Evolutionary conservation across 768 basidiomycete species (phyloP).

Genomic region (Russula lepida): DNA sequence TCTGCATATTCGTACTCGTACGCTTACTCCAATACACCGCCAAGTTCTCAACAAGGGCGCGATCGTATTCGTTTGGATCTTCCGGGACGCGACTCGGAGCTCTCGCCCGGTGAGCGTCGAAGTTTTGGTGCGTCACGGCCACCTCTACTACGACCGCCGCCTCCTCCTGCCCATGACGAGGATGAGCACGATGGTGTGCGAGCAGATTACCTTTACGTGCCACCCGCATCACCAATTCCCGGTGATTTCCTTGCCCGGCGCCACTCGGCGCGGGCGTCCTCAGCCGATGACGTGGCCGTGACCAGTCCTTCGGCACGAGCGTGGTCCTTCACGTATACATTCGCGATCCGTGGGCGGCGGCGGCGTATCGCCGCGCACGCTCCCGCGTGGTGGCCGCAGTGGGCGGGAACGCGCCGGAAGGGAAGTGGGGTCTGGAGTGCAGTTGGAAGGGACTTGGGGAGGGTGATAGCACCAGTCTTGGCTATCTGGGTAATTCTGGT

Average conservation of each 20-base stretch:
- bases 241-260: constrained; percentile 6
- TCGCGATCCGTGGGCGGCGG: constrained; percentile 45
- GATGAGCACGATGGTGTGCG: constrained; percentile 21
- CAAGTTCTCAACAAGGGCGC: constrained; percentile 1
- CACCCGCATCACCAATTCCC: constrained; percentile 7
- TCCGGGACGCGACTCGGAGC: not conserved
- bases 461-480: constrained; percentile 5
- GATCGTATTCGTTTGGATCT: not conserved
- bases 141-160: not conserved
- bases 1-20: constrained; percentile 21
- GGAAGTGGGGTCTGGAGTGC: constrained; percentile 5
- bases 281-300: not conserved
- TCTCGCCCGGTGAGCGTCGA: not conserved
- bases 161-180: constrained; percentile 12
- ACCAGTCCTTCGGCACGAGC: not conserved
- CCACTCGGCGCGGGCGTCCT: not conserved
- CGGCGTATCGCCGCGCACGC: constrained; percentile 43
- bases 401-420: not conserved
- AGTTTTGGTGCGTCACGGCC: not conserved
- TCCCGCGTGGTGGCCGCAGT: constrained; percentile 26
- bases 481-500: constrained; percentile 2
- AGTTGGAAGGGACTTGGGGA: constrained; percentile 9
- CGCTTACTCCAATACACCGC: constrained; percentile 19
- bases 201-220: constrained; percentile 17
- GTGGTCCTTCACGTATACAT: constrained; percentile 41